phyloP scores from a whole-genome alignment of 176 grass and related monocot species.

The Oryza officinalis region DNA sequence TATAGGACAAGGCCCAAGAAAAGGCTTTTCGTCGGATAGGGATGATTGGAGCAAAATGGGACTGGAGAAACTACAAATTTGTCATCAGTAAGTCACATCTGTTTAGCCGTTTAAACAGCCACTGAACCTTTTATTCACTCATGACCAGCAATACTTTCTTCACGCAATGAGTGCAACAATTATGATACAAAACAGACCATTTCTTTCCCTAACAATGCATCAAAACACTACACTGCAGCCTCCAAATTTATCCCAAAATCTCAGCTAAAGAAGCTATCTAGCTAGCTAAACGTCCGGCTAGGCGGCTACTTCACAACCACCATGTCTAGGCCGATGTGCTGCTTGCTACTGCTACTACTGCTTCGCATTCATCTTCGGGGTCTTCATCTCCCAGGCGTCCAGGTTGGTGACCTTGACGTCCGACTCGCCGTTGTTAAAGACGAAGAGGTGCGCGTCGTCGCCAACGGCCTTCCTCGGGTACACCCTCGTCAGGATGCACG shows the following conservation, averaged over 20 bases:
- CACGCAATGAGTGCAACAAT: not conserved
- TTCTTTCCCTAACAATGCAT: not conserved
- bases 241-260: conserved; percentile 4
- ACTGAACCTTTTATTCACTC: conserved; percentile 25
- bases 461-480: conserved; percentile 52
- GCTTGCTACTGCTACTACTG: conserved; percentile 22
- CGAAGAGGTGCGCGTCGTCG: conserved; percentile 44
- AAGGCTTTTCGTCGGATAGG: not conserved
- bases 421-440: conserved; percentile 60
- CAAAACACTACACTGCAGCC: not conserved
- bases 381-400: conserved; percentile 68
- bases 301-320: not conserved
- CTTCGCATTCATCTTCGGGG: conserved; percentile 41
- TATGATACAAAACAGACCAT: conserved; percentile 4
- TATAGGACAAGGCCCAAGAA: not conserved
- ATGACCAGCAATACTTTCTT: not conserved
- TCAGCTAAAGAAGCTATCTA: conserved; percentile 12
- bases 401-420: conserved; percentile 44
- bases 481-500: conserved; percentile 66
- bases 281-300: not conserved
- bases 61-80: not conserved
- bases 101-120: not conserved
- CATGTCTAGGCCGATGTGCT: not conserved
- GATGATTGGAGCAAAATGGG: not conserved
- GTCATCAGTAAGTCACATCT: not conserved